Conservation (phyloP, 805 yeast genomes). For the Suhomyces prunicola region DNA sequence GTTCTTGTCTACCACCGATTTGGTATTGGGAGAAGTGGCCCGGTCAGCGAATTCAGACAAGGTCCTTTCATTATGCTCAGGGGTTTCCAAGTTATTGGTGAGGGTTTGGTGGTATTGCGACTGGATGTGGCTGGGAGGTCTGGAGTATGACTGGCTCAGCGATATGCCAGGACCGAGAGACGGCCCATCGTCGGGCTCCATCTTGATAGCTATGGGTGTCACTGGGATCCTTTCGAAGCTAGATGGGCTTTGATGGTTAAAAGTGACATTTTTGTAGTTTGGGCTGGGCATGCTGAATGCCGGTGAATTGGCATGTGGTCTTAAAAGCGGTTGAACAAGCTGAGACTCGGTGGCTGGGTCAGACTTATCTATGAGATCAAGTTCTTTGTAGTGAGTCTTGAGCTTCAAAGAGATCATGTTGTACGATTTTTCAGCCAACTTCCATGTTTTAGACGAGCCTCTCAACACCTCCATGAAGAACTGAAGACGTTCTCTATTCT, state of each 20-base stretch:
- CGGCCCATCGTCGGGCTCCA: neutral
- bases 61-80: neutral
- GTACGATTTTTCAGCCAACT: slow-evolving; percentile 44
- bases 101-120: neutral
- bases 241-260: neutral
- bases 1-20: slow-evolving; percentile 16
- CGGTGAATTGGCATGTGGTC: neutral
- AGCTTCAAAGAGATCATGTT: slow-evolving; percentile 37
- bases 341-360: neutral
- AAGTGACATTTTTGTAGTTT: neutral
- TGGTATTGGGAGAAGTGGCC: slow-evolving; percentile 1
- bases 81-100: neutral
- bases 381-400: slow-evolving; percentile 11
- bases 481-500: slow-evolving; percentile 27
- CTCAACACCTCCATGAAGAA: slow-evolving; percentile 41
- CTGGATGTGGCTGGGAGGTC: neutral
- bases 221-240: neutral
- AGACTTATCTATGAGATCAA: neutral
- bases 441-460: slow-evolving; percentile 47
- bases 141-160: neutral
- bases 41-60: neutral
- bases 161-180: neutral
- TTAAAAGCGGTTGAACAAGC: neutral
- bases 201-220: neutral
- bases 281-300: neutral